phyloP scores from a whole-genome alignment of 495 filamentous ascomycete genomes.

The Pseudomonodictys pantanalensis region DNA sequence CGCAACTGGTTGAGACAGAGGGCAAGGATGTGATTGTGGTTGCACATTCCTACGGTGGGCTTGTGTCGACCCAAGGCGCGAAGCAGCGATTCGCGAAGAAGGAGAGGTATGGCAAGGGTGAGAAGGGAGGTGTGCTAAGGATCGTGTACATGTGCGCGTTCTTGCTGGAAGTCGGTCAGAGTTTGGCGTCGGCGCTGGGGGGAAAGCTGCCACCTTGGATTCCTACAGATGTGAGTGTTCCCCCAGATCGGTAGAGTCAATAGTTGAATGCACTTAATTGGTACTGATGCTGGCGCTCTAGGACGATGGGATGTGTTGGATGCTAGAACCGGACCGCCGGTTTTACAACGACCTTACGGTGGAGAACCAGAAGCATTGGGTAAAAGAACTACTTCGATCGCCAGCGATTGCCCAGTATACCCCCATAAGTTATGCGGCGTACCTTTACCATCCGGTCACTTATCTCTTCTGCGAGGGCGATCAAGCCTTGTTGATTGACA shows the following conservation, averaged over 20 bases:
- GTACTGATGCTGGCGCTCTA: too few relatives aligned
- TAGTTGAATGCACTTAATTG: too few relatives aligned
- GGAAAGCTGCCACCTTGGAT: not conserved
- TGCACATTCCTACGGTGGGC: not conserved
- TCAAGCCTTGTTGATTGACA: not conserved
- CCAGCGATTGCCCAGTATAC: not conserved
- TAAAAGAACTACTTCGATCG: not conserved
- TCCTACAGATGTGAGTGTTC: not conserved
- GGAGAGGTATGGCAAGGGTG: not conserved
- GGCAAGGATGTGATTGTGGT: constrained; percentile 2
- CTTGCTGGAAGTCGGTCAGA: not conserved
- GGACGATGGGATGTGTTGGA: not conserved
- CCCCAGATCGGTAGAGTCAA: too few relatives aligned
- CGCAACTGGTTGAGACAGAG: not conserved
- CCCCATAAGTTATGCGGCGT: not conserved
- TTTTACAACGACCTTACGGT: not conserved
- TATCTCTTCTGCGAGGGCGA: constrained; percentile 1
- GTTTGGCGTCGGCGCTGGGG: not conserved
- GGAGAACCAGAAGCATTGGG: not conserved
- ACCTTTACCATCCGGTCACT: not conserved
- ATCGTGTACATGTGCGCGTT: constrained; percentile 6
- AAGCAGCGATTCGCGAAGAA: not conserved
- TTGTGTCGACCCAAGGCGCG: not conserved
- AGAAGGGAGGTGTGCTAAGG: not conserved
- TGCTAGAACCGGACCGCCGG: not conserved